Conservation (phyloP, 2,329 filamentous ascomycete species). For the Cadophora sp. region DNA sequence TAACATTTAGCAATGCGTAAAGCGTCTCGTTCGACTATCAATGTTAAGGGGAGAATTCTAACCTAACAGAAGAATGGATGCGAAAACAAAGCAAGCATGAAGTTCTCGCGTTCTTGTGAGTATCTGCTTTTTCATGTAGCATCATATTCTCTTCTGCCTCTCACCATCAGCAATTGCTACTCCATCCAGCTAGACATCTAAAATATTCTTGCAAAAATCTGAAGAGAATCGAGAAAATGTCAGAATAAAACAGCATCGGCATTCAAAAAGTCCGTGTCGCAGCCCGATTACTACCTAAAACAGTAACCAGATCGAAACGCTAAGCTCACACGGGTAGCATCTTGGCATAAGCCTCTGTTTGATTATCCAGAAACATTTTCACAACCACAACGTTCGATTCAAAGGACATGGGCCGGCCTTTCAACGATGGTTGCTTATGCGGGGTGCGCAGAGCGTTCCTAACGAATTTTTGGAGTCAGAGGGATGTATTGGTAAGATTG, state of each 20-base stretch:
- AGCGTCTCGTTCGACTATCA: too few relatives aligned
- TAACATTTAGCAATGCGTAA: too few relatives aligned
- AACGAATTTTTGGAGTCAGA: neutral
- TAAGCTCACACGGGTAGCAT: neutral
- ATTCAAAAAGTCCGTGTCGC: constrained; percentile 1
- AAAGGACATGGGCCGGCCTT: neutral
- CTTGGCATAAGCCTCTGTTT: neutral
- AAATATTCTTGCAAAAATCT: neutral
- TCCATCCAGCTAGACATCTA: neutral
- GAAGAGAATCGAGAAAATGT: neutral
- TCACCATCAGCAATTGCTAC: neutral
- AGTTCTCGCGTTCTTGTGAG: too few relatives aligned
- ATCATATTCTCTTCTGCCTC: too few relatives aligned
- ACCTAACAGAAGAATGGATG: too few relatives aligned
- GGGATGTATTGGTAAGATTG: neutral
- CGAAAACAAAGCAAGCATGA: too few relatives aligned
- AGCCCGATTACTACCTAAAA: neutral
- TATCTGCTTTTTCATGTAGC: too few relatives aligned
- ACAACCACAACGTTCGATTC: neutral
- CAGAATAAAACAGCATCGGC: neutral
- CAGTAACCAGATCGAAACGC: neutral
- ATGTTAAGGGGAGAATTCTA: too few relatives aligned
- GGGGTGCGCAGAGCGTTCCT: neutral
- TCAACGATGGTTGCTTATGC: too few relatives aligned
- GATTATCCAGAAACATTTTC: neutral